These are phyloP conservation scores for Annulohypoxylon truncatum DNA, from an alignment of 2,329 filamentous ascomycete species.

Conservation along the genomic window DNA sequence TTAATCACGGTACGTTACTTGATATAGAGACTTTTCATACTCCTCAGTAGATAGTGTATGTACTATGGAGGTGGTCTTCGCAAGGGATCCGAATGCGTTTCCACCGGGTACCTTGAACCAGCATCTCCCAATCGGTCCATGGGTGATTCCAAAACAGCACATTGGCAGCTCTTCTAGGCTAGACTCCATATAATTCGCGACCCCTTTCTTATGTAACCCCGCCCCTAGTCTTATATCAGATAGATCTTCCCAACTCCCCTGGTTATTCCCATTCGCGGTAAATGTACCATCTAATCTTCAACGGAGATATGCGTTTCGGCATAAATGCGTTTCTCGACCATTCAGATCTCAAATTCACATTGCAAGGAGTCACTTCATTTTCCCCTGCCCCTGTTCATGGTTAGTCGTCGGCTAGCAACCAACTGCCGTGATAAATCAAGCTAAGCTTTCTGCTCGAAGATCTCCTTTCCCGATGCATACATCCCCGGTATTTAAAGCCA, in stretches of 20 bases:
- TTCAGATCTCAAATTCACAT: background rate
- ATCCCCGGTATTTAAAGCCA: background rate
- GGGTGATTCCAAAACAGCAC: background rate
- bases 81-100: background rate
- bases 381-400: background rate
- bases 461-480: background rate
- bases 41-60: background rate
- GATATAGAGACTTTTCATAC: background rate
- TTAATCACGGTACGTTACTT: background rate
- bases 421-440: background rate
- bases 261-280: background rate
- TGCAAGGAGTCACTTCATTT: background rate
- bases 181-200: background rate
- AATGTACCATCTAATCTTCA: background rate
- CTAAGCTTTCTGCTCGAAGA: background rate
- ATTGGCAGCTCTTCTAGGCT: background rate
- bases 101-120: background rate
- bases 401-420: background rate
- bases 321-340: background rate
- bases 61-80: background rate
- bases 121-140: constrained; percentile 3
- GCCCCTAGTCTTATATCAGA: background rate
- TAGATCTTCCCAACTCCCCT: background rate
- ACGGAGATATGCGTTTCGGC: background rate
- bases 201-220: background rate